Percentiles rank a stretch among this genome's conserved stretches.
These are phyloP conservation scores for Davidsoniella virescens DNA, from an alignment of 2,329 filamentous ascomycete genomes.

Conservation along the genomic window DNA sequence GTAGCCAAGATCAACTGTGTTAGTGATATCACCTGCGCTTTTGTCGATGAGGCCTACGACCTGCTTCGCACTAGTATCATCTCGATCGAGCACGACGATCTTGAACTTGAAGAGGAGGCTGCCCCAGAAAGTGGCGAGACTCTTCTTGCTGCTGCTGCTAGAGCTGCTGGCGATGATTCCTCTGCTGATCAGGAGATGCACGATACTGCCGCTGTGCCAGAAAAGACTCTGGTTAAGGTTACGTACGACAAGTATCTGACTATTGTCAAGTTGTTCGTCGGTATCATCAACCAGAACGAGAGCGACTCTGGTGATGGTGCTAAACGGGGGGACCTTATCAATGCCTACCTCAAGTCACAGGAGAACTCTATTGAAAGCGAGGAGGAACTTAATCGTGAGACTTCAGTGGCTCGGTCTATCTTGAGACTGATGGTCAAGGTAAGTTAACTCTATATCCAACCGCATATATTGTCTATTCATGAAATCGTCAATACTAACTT, in stretches of 20 bases:
- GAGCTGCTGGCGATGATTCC: slow-evolving; percentile 31
- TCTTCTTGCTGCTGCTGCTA: slow-evolving; percentile 28
- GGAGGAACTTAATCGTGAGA: slow-evolving; percentile 66
- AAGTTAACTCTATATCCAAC: slow-evolving; percentile 20
- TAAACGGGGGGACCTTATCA: slow-evolving; percentile 61
- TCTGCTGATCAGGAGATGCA: slow-evolving; percentile 15
- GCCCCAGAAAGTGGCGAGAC: slow-evolving; percentile 18
- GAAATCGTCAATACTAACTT: slow-evolving; percentile 23
- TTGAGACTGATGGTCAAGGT: slow-evolving; percentile 94
- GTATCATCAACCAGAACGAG: slow-evolving; percentile 73
- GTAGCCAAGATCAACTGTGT: slow-evolving; percentile 97
- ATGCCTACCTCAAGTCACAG: slow-evolving; percentile 86
- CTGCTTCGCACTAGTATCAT: slow-evolving; percentile 90
- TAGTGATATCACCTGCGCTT: slow-evolving; percentile 66
- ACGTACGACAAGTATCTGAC: slow-evolving; percentile 89
- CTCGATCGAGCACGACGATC: slow-evolving; percentile 91
- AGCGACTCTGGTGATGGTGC: slow-evolving; percentile 61
- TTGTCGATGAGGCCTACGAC: slow-evolving; percentile 85
- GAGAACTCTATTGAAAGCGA: slow-evolving; percentile 68
- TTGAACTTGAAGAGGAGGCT: slow-evolving; percentile 71
- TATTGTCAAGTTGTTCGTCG: slow-evolving; percentile 75
- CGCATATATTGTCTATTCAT: background rate
- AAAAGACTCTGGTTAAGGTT: slow-evolving; percentile 60
- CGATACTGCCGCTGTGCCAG: slow-evolving; percentile 26
- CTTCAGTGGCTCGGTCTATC: slow-evolving; percentile 62